Percentiles rank a stretch among this genome's conserved stretches.
Evolutionary conservation across 2,329 filamentous ascomycete genomes (phyloP).

Genomic region (Chaetomium strumarium): DNA sequence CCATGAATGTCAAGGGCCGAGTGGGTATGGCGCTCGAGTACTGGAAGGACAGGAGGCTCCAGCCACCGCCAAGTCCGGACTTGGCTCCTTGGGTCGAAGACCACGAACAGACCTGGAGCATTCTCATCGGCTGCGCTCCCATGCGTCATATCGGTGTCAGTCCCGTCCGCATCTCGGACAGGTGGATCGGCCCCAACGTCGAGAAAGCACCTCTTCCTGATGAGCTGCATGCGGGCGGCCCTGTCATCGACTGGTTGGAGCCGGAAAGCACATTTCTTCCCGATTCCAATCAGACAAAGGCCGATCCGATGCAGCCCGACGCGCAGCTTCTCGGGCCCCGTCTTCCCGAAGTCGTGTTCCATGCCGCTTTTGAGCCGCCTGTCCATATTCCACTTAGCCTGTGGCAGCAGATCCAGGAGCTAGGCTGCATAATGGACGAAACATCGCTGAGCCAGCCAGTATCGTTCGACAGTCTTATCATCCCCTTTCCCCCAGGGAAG

Average conservation of each 20-base stretch:
- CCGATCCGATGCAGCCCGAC: slow-evolving; percentile 20
- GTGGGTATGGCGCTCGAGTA: slow-evolving; percentile 71
- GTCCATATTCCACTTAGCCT: slow-evolving; percentile 61
- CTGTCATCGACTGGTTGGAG: slow-evolving; percentile 64
- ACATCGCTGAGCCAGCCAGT: slow-evolving; percentile 27
- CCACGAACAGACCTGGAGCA: slow-evolving; percentile 54
- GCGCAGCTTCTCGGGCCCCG: slow-evolving; percentile 41
- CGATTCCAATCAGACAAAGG: slow-evolving; percentile 16
- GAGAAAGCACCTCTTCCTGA: slow-evolving; percentile 48
- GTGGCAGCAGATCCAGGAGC: slow-evolving; percentile 56
- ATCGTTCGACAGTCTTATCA: slow-evolving; percentile 52
- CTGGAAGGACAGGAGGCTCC: slow-evolving; percentile 60
- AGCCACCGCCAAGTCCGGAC: slow-evolving; percentile 34
- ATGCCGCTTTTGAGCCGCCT: slow-evolving; percentile 68
- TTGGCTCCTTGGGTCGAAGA: slow-evolving; percentile 35
- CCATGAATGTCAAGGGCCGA: slow-evolving; percentile 61
- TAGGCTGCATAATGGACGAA: slow-evolving; percentile 46
- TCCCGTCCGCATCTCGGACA: slow-evolving; percentile 63
- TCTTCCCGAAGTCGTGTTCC: slow-evolving; percentile 67
- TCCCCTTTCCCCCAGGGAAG: slow-evolving; percentile 46
- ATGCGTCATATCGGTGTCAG: slow-evolving; percentile 42
- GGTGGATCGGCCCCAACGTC: slow-evolving; percentile 67
- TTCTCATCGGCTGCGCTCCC: slow-evolving; percentile 60
- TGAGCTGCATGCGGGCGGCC: slow-evolving; percentile 34
- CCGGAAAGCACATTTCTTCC: slow-evolving; percentile 58